Base-by-base conservation (phyloP, 352 stramenopile species). In the Pythium aristosporum region DNA sequence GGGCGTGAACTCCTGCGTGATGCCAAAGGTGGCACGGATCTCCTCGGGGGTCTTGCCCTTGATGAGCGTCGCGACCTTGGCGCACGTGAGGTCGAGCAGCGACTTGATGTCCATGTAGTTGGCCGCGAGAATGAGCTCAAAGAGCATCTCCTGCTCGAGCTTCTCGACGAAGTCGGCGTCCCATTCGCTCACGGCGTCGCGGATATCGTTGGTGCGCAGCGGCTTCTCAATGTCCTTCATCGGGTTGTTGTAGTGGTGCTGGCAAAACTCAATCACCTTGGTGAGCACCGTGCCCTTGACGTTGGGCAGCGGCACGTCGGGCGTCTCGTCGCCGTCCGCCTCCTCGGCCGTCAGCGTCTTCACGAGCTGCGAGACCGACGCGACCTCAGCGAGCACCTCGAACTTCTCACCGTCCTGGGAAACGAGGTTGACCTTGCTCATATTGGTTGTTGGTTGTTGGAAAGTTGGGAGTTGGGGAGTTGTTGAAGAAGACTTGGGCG, bases 81-180 rank as follows among this genome's bases (percentile, higher is more conserved):
- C 79, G 52, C 79, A 89, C 47, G 75, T 67, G 41, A 89, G 60
- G 36, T 89, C 75, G 60, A 89, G 58, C 53, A 89, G 64, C 37
- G 62, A 71, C 75, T 89, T 87, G 66, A 89, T 89, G 53, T 89
- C 78, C 69, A 89, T 82, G 66, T 85, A 87, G 63, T 87, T 87
- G 65, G 80, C 80, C 23, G 77, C 80, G 50, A 87, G 69, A 51
- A 89, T 87, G 28, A 87, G 71, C 67, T 85, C 80, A 65, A 87
- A 85, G 23, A 87, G 74, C 67, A 87, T 65, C 65, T 87, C 75
- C 21, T 84, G 77, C 46, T 83, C 73, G 13, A 65, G 65, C 47
- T 74, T 42, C 32, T 80, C 66, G 28, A 89, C 74, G 51, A 88
- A 88, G n/a, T 80, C 71, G 62, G 71, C 72, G 62, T 88, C 74